Evolutionary conservation across 148 eudicot species (phyloP).

Genomic region (Amaranthus cruentus): DNA sequence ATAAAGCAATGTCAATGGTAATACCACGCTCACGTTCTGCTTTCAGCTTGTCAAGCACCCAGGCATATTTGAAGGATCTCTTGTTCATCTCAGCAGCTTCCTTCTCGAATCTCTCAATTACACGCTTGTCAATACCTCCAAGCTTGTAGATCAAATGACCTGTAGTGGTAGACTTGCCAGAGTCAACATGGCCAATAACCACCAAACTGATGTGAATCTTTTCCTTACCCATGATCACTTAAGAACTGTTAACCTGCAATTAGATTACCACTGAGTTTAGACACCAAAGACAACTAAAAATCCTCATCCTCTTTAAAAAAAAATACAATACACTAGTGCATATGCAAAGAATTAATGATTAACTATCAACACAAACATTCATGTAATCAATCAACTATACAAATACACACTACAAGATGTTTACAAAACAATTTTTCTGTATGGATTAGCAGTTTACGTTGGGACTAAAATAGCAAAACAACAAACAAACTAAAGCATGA

Average conservation of each 20-base stretch:
- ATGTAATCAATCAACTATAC: no score
- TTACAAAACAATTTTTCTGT: no score
- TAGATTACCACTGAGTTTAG: background rate
- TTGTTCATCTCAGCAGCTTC: conserved; percentile 68
- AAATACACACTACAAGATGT: no score
- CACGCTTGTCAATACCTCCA: conserved; percentile 60
- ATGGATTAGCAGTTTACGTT: no score
- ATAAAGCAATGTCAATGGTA: conserved; percentile 43
- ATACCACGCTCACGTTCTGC: conserved; percentile 48
- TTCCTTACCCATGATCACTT: conserved; percentile 33
- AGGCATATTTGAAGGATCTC: conserved; percentile 57
- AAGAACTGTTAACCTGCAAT: background rate
- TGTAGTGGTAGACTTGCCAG: conserved; percentile 47
- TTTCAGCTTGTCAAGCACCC: conserved; percentile 53
- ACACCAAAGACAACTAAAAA: no score
- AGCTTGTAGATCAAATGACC: conserved; percentile 58
- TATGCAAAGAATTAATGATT: no score
- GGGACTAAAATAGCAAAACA: no score
- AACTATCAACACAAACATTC: no score
- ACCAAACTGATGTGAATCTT: conserved; percentile 34
- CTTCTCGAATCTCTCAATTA: conserved; percentile 54
- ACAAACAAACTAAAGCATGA: no score
- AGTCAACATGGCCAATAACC: conserved; percentile 43
- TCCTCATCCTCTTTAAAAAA: no score
- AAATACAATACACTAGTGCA: no score